phyloP scores from a whole-genome alignment of 768 basidiomycete genomes.

The Trichaptum fuscoviolaceum region DNA sequence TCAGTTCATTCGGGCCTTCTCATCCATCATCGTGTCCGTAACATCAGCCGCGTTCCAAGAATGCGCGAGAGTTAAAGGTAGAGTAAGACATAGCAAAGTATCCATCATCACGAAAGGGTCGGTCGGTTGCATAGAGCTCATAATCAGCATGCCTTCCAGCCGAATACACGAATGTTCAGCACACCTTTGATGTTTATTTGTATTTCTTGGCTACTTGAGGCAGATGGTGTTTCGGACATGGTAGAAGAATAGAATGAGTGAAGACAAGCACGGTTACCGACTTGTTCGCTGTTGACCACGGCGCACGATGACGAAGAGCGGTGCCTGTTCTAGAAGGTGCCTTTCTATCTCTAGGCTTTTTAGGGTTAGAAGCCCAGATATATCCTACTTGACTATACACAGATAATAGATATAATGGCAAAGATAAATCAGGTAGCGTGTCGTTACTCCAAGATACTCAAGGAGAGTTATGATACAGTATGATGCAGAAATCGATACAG shows the following conservation, averaged over 20 bases:
- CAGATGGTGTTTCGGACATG: slow-evolving; percentile 44
- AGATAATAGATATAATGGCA: too few relatives aligned
- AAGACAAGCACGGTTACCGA: neutral
- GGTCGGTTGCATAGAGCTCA: neutral
- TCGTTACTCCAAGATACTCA: too few relatives aligned
- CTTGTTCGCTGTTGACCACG: neutral
- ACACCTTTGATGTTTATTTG: slow-evolving; percentile 68
- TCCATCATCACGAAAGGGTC: too few relatives aligned
- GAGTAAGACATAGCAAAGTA: too few relatives aligned
- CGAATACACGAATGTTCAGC: neutral
- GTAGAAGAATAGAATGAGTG: slow-evolving; percentile 21
- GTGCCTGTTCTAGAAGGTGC: neutral
- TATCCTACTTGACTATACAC: too few relatives aligned
- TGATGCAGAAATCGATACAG: too few relatives aligned
- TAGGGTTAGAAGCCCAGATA: neutral
- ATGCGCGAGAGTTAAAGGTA: too few relatives aligned
- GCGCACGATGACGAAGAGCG: neutral
- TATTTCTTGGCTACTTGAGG: slow-evolving; percentile 36
- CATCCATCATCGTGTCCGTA: neutral
- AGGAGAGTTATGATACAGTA: too few relatives aligned
- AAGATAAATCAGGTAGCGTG: too few relatives aligned
- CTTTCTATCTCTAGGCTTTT: neutral
- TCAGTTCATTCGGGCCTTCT: slow-evolving; percentile 85
- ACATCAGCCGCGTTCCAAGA: neutral
- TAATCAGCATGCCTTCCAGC: neutral